A percentile compares a stretch with the other conserved stretches of the same genome.
Conservation (phyloP, 257 asterid species). For the Ocimum tenuiflorum region DNA sequence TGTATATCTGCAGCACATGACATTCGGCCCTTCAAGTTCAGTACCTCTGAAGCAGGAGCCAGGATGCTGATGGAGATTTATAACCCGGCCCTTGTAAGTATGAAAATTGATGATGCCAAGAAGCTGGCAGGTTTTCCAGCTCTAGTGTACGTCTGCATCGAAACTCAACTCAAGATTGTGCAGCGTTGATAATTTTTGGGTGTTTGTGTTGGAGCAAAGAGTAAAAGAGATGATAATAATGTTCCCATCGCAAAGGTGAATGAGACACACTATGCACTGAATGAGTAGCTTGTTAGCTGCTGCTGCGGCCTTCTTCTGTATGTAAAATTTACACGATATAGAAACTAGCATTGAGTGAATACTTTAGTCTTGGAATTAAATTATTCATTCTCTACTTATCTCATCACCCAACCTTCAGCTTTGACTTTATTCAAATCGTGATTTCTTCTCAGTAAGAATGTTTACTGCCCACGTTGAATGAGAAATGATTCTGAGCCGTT, state of each 20-base stretch:
- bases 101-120: slow-evolving; percentile 34
- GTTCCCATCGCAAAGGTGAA: too few relatives aligned
- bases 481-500: too few relatives aligned
- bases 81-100: slow-evolving; percentile 36
- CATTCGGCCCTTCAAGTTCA: slow-evolving; percentile 47
- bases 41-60: slow-evolving; percentile 66
- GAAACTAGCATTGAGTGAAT: slow-evolving; percentile 17
- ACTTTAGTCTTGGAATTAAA: background rate
- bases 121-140: slow-evolving; percentile 32
- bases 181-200: too few relatives aligned
- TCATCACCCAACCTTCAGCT: background rate
- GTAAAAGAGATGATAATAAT: slow-evolving; percentile 21
- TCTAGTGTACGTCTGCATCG: slow-evolving; percentile 6
- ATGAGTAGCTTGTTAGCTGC: slow-evolving; percentile 14
- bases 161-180: too few relatives aligned
- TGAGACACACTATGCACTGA: slow-evolving; percentile 13
- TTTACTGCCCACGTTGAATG: too few relatives aligned
- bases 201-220: slow-evolving; percentile 33
- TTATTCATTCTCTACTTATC: background rate
- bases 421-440: background rate
- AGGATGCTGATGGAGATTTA: slow-evolving; percentile 41
- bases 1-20: slow-evolving; percentile 32
- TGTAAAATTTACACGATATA: slow-evolving; percentile 19
- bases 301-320: background rate
- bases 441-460: background rate